A percentile compares a stretch with the other conserved stretches of the same genome.
Evolutionary conservation across 1,284 basidiomycete genomes (phyloP).

Genomic region (Tremellales sp.): DNA sequence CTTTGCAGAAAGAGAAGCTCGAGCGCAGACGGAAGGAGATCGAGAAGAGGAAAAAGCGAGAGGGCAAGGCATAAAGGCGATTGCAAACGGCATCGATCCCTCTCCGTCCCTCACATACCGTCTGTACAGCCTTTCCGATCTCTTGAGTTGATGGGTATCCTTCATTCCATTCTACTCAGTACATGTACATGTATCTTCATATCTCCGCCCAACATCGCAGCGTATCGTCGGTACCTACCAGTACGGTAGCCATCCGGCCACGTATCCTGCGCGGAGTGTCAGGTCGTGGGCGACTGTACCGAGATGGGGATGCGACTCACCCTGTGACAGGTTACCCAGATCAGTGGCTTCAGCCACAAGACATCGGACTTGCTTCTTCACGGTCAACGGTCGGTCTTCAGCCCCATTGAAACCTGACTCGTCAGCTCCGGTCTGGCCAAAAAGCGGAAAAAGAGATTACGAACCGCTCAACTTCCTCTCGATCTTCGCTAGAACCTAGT

Average conservation of each 20-base stretch:
- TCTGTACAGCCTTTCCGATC: neutral
- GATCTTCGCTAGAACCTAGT: slow-evolving; percentile 35
- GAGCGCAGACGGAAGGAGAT: slow-evolving; percentile 60
- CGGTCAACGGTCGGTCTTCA: slow-evolving; percentile 37
- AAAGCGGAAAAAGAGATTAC: neutral
- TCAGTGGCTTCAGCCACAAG: slow-evolving; percentile 85
- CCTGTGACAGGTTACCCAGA: slow-evolving; percentile 67
- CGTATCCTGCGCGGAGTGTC: neutral
- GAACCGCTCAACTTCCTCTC: slow-evolving; percentile 38
- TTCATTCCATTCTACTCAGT: neutral
- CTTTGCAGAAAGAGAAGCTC: slow-evolving; percentile 57
- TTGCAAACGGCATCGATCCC: neutral
- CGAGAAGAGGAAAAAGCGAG: slow-evolving; percentile 58
- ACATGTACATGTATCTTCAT: neutral
- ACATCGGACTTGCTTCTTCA: slow-evolving; percentile 76
- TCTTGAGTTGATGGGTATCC: neutral
- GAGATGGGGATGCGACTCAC: slow-evolving; percentile 12
- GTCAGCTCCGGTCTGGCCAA: neutral
- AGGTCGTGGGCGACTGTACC: neutral
- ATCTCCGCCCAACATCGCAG: neutral
- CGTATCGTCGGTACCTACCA: neutral
- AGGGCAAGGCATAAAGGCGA: slow-evolving; percentile 30
- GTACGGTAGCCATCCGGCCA: neutral
- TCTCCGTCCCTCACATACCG: neutral
- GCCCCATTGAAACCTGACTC: slow-evolving; percentile 19